Base-by-base conservation (phyloP, 176 grass and related monocot species). In the Cenchrus americanus region DNA sequence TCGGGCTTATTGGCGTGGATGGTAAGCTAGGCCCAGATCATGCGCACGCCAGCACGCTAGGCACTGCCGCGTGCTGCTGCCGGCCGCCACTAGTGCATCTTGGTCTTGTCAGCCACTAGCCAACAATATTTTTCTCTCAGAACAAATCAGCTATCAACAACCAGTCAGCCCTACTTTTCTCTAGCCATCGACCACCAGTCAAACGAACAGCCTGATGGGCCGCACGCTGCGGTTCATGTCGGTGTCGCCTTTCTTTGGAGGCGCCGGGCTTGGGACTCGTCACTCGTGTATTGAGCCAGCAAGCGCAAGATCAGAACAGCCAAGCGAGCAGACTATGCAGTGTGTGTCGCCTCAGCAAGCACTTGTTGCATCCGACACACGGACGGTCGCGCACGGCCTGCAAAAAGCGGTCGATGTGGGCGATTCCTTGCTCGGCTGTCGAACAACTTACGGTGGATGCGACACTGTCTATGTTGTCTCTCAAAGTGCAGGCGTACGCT, bases 401-500 rank as follows among this genome's bases (percentile, higher is more conserved):
- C 14, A 5, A 27, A 75, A 51, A 12, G 18, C 21, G 14, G 14
- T n/a, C 27, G 69, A 26, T 30, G 58, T 10, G 19, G 37, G 46
- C 44, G 44, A 52, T 64, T 64, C 58, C 43, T 37, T 74, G 21
- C 19, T 74, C 81, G 4, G 7, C 41, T 65, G 15, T 50, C 44
- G 42, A 11, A 47, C 78, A 43, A 24, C 52, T 51, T 6, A 37
- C 15, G 34, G 40, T 82, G 66, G 80, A 82, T 21, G 10, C 80
- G 64, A 26, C 30, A 21, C 19, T 42, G 32, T 15, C 48, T 41
- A 27, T 50, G 14, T 58, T 58, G n/a, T 69, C 54, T 34, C 66
- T 23, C n/a, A 12, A 55, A 81, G 66, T 6, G 40, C 14, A 46
- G 48, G 10, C 37, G 37, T 21, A 44, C 40, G 66, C 40, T 69